Evolutionary conservation across 306 rosid species (phyloP).

Genomic region (Vigna nakashimae): DNA sequence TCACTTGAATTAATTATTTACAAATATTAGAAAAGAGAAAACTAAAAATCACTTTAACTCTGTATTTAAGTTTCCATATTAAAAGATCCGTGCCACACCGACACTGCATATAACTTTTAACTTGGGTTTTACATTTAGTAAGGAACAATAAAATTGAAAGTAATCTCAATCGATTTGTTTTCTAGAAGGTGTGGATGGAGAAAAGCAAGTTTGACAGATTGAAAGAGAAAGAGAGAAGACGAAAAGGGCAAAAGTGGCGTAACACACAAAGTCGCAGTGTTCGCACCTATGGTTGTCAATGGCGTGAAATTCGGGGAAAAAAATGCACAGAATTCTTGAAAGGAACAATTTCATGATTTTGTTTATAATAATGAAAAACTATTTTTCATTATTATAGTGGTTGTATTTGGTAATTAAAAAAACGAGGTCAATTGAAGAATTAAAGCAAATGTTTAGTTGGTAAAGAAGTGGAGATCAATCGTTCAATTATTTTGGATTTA

Average conservation of each 20-base stretch:
- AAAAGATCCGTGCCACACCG: not conserved
- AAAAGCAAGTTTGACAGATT: not conserved
- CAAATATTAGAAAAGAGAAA: not conserved
- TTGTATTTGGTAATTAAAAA: not conserved
- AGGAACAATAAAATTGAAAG: not conserved
- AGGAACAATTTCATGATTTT: not conserved
- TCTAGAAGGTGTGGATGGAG: not conserved
- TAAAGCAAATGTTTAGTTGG: not conserved
- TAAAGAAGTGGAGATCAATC: not conserved
- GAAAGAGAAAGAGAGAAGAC: not conserved
- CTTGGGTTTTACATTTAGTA: not conserved
- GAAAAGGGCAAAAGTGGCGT: not conserved
- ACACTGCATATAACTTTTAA: not conserved
- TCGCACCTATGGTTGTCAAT: not conserved
- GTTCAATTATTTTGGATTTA: not conserved
- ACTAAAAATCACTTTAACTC: not conserved
- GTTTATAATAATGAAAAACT: not conserved
- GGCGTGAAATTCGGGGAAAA: slow-evolving; percentile 6
- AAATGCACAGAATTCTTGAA: not conserved
- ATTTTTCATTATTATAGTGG: too few relatives aligned
- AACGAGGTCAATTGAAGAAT: not conserved
- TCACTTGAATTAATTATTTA: not conserved
- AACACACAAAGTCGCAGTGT: not conserved
- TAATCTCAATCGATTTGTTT: not conserved
- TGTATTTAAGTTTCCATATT: not conserved